Evolutionary conservation across 192 early-diverging fungal species (phyloP).

Genomic region (Coemansia sp.): DNA sequence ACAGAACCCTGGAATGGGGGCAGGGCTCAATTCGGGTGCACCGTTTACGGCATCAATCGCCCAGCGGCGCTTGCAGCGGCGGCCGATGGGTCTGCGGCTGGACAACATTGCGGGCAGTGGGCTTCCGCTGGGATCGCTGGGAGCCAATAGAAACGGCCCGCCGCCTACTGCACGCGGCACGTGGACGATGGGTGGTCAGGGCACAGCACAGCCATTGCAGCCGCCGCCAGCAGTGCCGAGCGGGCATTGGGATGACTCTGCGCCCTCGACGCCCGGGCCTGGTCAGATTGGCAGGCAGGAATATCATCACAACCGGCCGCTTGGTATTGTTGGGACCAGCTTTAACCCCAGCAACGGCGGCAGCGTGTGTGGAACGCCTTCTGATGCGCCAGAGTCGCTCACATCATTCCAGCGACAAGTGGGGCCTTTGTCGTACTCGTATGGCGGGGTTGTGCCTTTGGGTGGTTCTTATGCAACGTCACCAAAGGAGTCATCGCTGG

Average conservation of each 20-base stretch:
- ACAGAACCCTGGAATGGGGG: background rate
- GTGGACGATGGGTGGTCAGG: constrained; percentile 20
- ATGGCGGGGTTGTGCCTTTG: background rate
- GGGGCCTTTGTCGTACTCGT: constrained; percentile 9
- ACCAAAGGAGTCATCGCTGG: background rate
- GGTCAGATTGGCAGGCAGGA: background rate
- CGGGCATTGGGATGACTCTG: constrained; percentile 10
- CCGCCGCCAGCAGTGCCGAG: background rate
- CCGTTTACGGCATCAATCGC: constrained; percentile 27
- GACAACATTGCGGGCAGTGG: constrained; percentile 13
- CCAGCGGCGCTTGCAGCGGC: constrained; percentile 38
- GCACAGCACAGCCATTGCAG: background rate
- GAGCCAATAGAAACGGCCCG: constrained; percentile 11
- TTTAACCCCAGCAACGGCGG: background rate
- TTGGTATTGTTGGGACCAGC: constrained; percentile 6
- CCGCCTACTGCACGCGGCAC: constrained; percentile 36
- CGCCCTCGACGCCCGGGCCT: constrained; percentile 9
- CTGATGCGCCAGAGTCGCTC: constrained; percentile 14
- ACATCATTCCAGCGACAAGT: constrained; percentile 13
- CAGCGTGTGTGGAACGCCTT: constrained; percentile 12
- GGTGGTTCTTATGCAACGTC: background rate
- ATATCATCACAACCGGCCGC: background rate
- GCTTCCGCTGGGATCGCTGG: background rate
- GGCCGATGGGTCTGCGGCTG: constrained; percentile 42
- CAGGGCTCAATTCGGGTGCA: background rate